These are phyloP conservation scores for Auricularia cornea DNA, from an alignment of 768 basidiomycete genomes.

Conservation along the genomic window DNA sequence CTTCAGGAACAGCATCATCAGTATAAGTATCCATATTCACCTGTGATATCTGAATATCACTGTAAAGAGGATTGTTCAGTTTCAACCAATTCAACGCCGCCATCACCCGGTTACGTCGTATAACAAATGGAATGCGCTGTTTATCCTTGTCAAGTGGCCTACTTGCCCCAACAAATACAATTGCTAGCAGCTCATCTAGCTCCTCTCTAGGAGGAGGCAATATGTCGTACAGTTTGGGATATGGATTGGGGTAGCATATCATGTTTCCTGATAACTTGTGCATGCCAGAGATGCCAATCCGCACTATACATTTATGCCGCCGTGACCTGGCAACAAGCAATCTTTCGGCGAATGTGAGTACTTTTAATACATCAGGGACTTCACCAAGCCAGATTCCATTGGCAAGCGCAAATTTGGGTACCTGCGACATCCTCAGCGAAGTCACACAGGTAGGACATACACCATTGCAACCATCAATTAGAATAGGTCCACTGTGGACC, in stretches of 20 bases:
- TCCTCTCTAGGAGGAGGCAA: constrained; percentile 12
- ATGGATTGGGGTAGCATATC: constrained; percentile 17
- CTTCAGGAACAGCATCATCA: constrained; percentile 14
- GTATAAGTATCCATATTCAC: constrained; percentile 9
- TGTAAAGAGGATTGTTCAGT: constrained; percentile 26
- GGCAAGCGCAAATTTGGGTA: constrained; percentile 22
- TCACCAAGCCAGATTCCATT: constrained; percentile 31
- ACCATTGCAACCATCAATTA: not conserved
- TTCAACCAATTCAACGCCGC: constrained; percentile 28
- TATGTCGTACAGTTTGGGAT: not conserved
- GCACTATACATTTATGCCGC: constrained; percentile 24
- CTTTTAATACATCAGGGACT: constrained; percentile 20
- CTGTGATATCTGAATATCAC: constrained; percentile 22
- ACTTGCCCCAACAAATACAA: constrained; percentile 23
- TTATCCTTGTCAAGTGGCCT: constrained; percentile 22
- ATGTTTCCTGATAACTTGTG: constrained; percentile 29
- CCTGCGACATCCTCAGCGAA: constrained; percentile 3
- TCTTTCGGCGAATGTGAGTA: constrained; percentile 24
- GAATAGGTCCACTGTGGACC: too few species aligned
- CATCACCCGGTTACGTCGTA: constrained; percentile 16
- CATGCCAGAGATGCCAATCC: constrained; percentile 20
- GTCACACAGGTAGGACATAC: not conserved
- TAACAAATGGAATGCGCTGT: constrained; percentile 15
- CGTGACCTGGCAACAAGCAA: constrained; percentile 19
- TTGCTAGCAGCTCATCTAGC: constrained; percentile 25